Conservation (phyloP, 2,329 filamentous ascomycete genomes). For the Colletotrichum sublineola region DNA sequence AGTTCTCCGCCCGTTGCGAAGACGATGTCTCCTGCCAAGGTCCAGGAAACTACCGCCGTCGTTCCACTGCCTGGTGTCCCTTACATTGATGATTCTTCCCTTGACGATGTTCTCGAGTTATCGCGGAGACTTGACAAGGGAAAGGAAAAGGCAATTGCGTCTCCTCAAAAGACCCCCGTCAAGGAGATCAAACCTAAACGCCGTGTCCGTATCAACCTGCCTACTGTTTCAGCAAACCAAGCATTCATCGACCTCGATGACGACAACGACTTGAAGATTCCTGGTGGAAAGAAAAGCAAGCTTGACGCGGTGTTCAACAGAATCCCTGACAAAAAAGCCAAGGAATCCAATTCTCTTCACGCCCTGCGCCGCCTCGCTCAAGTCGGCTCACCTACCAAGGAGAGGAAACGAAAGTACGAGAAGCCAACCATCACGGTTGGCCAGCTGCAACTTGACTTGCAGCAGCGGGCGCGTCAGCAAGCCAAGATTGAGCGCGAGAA, state of each 20-base stretch:
- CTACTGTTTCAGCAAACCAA: slow-evolving; percentile 55
- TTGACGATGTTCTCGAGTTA: slow-evolving; percentile 53
- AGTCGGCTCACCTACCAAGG: slow-evolving; percentile 72
- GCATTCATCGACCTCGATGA: slow-evolving; percentile 65
- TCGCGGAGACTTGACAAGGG: slow-evolving; percentile 64
- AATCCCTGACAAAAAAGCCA: slow-evolving; percentile 71
- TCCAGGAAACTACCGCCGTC: slow-evolving; percentile 26
- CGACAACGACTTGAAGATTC: slow-evolving; percentile 76
- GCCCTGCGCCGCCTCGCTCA: slow-evolving; percentile 82
- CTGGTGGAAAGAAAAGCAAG: slow-evolving; percentile 62
- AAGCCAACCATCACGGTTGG: slow-evolving; percentile 73
- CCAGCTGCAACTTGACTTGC: slow-evolving; percentile 77
- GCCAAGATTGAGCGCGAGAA: slow-evolving; percentile 82
- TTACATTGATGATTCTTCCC: slow-evolving; percentile 52
- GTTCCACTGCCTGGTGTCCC: slow-evolving; percentile 23
- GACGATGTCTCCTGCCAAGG: slow-evolving; percentile 45
- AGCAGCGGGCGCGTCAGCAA: slow-evolving; percentile 82
- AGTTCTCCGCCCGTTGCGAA: slow-evolving; percentile 72
- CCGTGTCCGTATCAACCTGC: slow-evolving; percentile 65
- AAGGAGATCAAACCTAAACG: slow-evolving; percentile 56
- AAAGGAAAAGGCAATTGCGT: slow-evolving; percentile 57
- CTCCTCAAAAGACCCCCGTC: slow-evolving; percentile 37
- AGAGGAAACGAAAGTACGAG: slow-evolving; percentile 57
- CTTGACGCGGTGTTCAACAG: slow-evolving; percentile 78
- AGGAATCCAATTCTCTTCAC: slow-evolving; percentile 74